Conservation (phyloP, 176 grass and related monocot species). For the Thalia dealbata region DNA sequence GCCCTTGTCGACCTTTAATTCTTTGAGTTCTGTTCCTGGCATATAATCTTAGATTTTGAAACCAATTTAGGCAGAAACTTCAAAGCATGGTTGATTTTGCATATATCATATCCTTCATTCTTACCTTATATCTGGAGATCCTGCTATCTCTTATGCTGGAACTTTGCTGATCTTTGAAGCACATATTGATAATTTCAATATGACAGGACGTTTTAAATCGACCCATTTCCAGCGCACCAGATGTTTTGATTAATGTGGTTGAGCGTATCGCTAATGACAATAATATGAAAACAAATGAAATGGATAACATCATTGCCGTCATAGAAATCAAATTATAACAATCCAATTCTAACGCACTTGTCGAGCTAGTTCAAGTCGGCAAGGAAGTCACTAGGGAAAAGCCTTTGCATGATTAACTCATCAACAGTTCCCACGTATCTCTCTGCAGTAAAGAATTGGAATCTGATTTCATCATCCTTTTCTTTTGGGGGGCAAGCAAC, state of each 20-base stretch:
- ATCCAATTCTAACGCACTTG: not conserved
- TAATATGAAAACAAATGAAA: not conserved
- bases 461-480: not conserved
- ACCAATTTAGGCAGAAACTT: not conserved
- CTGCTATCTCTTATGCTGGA: constrained; percentile 6
- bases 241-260: constrained; percentile 86
- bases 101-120: not conserved
- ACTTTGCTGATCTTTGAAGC: not conserved
- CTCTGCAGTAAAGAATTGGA: not conserved
- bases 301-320: not conserved
- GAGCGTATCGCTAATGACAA: constrained; percentile 47
- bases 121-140: not conserved
- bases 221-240: constrained; percentile 73
- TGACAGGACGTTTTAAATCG: constrained; percentile 79
- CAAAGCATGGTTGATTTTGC: not conserved
- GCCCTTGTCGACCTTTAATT: not conserved
- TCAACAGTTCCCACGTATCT: not conserved
- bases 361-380: not conserved
- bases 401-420: not conserved
- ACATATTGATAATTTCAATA: not conserved
- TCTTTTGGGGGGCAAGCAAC: too few relatives aligned
- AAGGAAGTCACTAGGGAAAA: not conserved
- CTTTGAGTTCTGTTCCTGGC: not conserved
- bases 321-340: not conserved
- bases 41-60: not conserved